Conservation (phyloP, 441 rosid genomes). For the Populus hybrid region DNA sequence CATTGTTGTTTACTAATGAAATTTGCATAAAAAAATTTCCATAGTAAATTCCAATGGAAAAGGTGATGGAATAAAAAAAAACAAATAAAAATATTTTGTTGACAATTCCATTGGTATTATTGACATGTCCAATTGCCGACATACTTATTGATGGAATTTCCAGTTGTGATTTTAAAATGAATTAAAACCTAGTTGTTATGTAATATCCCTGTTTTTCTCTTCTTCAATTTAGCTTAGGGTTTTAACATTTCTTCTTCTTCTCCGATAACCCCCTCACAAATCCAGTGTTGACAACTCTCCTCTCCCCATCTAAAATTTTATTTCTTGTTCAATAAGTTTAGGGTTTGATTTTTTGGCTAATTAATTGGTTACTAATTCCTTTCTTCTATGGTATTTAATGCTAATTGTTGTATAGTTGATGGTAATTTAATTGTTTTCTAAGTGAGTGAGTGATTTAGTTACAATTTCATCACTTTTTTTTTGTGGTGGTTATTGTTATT, state of each 20-base stretch:
- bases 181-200: background rate
- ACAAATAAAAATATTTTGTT: too few relatives aligned
- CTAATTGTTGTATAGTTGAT: background rate
- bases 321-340: background rate
- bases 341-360: background rate
- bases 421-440: too few relatives aligned
- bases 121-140: background rate
- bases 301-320: background rate
- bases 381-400: background rate
- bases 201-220: background rate
- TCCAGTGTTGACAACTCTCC: background rate
- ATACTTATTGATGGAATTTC: too few relatives aligned
- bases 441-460: background rate
- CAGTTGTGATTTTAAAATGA: background rate
- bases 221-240: too few relatives aligned
- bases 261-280: background rate
- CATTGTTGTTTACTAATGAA: too few relatives aligned
- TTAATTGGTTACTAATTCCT: background rate
- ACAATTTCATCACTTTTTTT: too few relatives aligned
- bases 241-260: background rate
- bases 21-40: background rate
- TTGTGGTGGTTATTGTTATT: background rate
- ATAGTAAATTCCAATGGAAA: background rate
- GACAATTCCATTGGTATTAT: too few relatives aligned
- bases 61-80: background rate